Evolutionary conservation across 345 rosid species (phyloP).

Genomic region (Eucalyptus caleyi): DNA sequence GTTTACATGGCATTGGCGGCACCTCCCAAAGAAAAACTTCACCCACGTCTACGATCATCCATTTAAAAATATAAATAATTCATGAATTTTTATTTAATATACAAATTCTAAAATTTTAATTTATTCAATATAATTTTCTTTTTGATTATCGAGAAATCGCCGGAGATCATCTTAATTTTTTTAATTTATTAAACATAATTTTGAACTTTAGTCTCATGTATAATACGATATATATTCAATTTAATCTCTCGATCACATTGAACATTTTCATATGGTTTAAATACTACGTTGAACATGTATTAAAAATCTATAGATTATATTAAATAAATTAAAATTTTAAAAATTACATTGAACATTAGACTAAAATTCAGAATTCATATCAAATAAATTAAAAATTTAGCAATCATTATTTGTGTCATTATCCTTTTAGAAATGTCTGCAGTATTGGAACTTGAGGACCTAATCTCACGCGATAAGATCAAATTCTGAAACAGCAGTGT

Average conservation of each 20-base stretch:
- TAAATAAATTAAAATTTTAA: fast-evolving
- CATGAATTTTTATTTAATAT: no score
- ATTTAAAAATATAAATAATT: not conserved
- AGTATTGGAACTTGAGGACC: not conserved
- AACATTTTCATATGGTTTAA: no score
- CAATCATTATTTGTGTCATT: no score
- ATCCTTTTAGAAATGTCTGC: not conserved
- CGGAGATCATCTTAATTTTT: no score
- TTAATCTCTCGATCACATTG: fast-evolving
- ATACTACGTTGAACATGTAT: fast-evolving
- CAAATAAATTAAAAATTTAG: no score
- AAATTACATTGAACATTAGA: fast-evolving
- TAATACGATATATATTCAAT: no score
- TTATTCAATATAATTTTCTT: no score
- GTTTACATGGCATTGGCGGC: not conserved
- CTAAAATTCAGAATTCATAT: fast-evolving
- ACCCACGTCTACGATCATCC: not conserved
- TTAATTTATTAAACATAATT: no score
- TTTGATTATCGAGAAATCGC: fast-evolving
- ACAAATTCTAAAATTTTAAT: no score
- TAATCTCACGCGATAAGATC: not conserved
- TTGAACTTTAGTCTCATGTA: fast-evolving
- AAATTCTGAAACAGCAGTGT: not conserved
- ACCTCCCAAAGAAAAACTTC: not conserved
- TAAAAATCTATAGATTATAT: no score